These are phyloP conservation scores for Kluyveromyces sp. DNA, from an alignment of 1,139 yeast genomes.

Conservation along the genomic window DNA sequence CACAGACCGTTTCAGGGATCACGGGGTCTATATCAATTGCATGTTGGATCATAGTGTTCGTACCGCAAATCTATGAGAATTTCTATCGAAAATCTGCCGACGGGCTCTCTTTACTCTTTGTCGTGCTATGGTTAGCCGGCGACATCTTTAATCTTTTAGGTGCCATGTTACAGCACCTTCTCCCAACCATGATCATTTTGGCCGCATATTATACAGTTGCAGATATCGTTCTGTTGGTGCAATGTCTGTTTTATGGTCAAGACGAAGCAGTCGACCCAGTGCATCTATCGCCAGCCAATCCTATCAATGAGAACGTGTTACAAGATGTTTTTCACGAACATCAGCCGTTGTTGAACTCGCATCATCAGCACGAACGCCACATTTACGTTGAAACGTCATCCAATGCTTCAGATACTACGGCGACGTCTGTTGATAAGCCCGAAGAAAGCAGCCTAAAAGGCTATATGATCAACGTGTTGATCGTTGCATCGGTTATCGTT, in stretches of 20 bases:
- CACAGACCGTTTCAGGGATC: slow-evolving; percentile 79
- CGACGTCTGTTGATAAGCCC: slow-evolving; percentile 4
- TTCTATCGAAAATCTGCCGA: slow-evolving; percentile 77
- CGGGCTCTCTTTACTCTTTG: slow-evolving; percentile 76
- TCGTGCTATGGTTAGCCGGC: slow-evolving; percentile 80
- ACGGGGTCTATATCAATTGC: slow-evolving; percentile 90
- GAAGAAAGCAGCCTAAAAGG: slow-evolving; percentile 12
- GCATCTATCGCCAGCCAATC: slow-evolving; percentile 86
- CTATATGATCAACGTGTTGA: slow-evolving; percentile 42
- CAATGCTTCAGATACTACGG: slow-evolving; percentile 5
- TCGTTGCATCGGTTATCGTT: slow-evolving; percentile 62
- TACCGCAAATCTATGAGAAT: slow-evolving; percentile 93
- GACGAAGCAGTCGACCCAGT: slow-evolving; percentile 57
- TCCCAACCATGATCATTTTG: slow-evolving; percentile 86
- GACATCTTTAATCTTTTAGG: slow-evolving; percentile 90
- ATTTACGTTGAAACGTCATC: slow-evolving; percentile 10
- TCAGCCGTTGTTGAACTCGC: slow-evolving; percentile 31
- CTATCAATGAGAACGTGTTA: slow-evolving; percentile 61
- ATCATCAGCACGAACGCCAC: slow-evolving; percentile 11
- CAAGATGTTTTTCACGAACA: slow-evolving; percentile 43
- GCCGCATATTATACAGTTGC: slow-evolving; percentile 91
- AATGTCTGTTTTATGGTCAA: slow-evolving; percentile 68
- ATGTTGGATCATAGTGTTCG: slow-evolving; percentile 96
- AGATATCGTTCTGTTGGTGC: slow-evolving; percentile 73
- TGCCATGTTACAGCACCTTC: slow-evolving; percentile 75